Conservation (phyloP, 1,284 basidiomycete species). For the Microbotryum silenes-acaulis region DNA sequence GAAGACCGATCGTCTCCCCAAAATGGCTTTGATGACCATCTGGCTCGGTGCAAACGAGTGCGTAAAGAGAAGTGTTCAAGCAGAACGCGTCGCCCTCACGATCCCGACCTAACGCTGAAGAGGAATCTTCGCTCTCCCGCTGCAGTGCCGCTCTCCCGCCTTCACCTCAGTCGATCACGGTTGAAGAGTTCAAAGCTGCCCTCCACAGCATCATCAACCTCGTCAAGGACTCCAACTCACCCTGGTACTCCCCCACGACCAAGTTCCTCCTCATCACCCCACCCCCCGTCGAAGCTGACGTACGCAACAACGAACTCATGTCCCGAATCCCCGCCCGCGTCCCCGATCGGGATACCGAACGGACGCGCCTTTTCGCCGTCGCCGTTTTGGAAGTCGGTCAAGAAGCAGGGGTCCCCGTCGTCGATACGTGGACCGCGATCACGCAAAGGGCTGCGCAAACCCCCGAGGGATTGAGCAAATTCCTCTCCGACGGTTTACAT, state of each 20-base stretch:
- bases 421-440: constrained; percentile 37
- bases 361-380: constrained; percentile 60
- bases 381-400: constrained; percentile 57
- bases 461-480: constrained; percentile 20
- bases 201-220: constrained; percentile 56
- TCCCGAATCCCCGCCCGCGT: constrained; percentile 18
- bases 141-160: constrained; percentile 50
- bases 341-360: constrained; percentile 50
- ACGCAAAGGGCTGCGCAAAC: constrained; percentile 15
- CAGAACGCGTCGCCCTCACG: constrained; percentile 5
- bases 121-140: constrained; percentile 57
- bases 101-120: constrained; percentile 6
- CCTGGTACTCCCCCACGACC: constrained; percentile 63
- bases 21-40: constrained; percentile 64
- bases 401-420: constrained; percentile 51
- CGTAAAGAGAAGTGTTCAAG: background rate
- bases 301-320: constrained; percentile 28
- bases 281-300: constrained; percentile 65
- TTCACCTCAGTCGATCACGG: constrained; percentile 49
- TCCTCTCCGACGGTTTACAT: constrained; percentile 63
- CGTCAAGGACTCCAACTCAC: constrained; percentile 55
- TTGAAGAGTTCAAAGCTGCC: constrained; percentile 59
- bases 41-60: constrained; percentile 59
- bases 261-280: constrained; percentile 71
- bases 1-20: constrained; percentile 50